Base-by-base conservation (phyloP, 257 asterid genomes). In the Solanum dulcamara region DNA sequence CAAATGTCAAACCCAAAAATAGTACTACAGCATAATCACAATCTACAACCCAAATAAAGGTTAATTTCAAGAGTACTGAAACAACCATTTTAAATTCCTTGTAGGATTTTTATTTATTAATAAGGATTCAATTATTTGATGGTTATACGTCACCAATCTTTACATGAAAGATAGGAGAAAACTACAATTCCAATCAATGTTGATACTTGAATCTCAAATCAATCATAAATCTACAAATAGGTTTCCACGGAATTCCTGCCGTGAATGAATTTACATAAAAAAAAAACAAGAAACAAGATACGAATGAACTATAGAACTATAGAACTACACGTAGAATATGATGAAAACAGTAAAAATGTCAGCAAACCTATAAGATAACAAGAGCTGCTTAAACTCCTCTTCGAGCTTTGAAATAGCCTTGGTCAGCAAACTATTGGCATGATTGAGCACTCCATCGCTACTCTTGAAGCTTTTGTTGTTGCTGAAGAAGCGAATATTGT, bases 361-460 rank as follows among this genome's bases (percentile, higher is more conserved):
- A 86, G 64, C 80, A 83, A 85, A 95, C 99, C 99, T 94, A 96
- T 94, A 94, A 87, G 97, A 90, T 40, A 87, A 83, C 89, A 97
- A 85, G 83, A 97, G 94, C 90, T 94, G 98, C 88, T 89, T 97
- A 88, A 97, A 95, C 90, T 95, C 98, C 85, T 94, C 98, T 93
- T 95, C 98, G 84, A 97, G 97, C 94, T 94, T 97, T 28, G 96
- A 94, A 87, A 97, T 94, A 85, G 99, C 99, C 88, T 95, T 97
- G 86, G 97, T 85, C 87, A 97, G 99, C 84, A 97, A 89, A 90
- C 77, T 88, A 87, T 95, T 97, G 38, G 97, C 91, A 86, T 95
- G 98, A 91, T 62, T 95, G 88, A 97, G 93, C 67, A 97, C 98
- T 83, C 98, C 99, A 90, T 97, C 98, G 48, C 98, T 95, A 88